phyloP scores from a whole-genome alignment of 2,329 filamentous ascomycete species.

The Fonsecaea erecta region DNA sequence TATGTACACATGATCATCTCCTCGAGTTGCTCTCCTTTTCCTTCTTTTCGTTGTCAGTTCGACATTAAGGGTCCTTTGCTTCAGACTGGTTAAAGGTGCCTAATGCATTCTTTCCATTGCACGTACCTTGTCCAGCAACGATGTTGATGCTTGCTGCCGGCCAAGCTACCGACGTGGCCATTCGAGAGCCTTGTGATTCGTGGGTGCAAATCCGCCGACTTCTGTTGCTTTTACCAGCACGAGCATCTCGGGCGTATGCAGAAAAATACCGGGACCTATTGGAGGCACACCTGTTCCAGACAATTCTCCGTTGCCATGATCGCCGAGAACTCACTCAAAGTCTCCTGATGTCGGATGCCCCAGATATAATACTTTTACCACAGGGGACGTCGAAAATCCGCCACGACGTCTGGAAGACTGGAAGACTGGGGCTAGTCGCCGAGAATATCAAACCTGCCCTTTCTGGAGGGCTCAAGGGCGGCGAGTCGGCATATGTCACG shows the following conservation, averaged over 20 bases:
- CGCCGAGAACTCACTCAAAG: neutral
- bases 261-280: neutral
- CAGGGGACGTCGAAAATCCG: neutral
- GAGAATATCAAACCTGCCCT: neutral
- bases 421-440: neutral
- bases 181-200: neutral
- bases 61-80: no score
- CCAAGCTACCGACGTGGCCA: neutral
- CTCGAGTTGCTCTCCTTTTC: neutral
- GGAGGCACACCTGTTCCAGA: neutral
- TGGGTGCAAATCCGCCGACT: neutral
- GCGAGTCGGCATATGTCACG: neutral
- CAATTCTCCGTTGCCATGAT: neutral
- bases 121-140: neutral
- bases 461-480: neutral
- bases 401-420: neutral
- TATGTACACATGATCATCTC: neutral
- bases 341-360: neutral
- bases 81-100: no score
- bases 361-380: neutral
- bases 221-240: neutral
- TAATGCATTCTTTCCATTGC: no score
- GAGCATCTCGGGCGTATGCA: neutral
- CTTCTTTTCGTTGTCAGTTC: neutral
- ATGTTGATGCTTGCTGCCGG: no score